Percentiles rank a stretch among this genome's conserved stretches.
Evolutionary conservation across 2,329 filamentous ascomycete species (phyloP).

Genomic region (Exserohilum rostratum): DNA sequence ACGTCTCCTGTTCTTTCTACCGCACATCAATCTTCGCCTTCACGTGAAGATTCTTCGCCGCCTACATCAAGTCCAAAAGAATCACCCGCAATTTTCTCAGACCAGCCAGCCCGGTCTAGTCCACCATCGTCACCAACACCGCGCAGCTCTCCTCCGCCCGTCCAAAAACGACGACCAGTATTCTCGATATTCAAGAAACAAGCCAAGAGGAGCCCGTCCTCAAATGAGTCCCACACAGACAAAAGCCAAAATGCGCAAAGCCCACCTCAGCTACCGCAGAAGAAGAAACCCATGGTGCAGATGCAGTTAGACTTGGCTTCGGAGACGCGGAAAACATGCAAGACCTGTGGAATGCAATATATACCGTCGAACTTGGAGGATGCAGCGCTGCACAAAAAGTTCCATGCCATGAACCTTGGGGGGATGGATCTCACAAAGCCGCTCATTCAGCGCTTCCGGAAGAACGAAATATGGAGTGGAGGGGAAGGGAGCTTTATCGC

Average conservation of each 20-base stretch:
- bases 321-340: constrained; percentile 63
- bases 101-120: constrained; percentile 43
- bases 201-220: constrained; percentile 14
- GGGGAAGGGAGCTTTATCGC: constrained; percentile 58
- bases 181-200: constrained; percentile 55
- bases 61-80: constrained; percentile 42
- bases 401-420: constrained; percentile 65
- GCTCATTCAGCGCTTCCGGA: constrained; percentile 60
- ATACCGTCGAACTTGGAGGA: constrained; percentile 67
- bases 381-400: constrained; percentile 66
- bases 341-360: constrained; percentile 70
- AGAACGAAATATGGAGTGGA: constrained; percentile 58
- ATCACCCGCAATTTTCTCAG: constrained; percentile 48
- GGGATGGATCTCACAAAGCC: constrained; percentile 67
- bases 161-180: constrained; percentile 52
- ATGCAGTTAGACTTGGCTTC: constrained; percentile 66
- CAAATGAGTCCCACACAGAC: constrained; percentile 32
- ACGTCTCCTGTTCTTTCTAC: background rate
- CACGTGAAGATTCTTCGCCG: constrained; percentile 18
- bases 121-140: constrained; percentile 41
- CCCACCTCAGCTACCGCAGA: constrained; percentile 33
- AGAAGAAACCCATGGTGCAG: constrained; percentile 57
- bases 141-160: constrained; percentile 31
- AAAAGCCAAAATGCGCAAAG: constrained; percentile 43
- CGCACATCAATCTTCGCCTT: constrained; percentile 5